phyloP scores from a whole-genome alignment of 192 early-diverging fungal species.

The Entomortierella beljakovae region DNA sequence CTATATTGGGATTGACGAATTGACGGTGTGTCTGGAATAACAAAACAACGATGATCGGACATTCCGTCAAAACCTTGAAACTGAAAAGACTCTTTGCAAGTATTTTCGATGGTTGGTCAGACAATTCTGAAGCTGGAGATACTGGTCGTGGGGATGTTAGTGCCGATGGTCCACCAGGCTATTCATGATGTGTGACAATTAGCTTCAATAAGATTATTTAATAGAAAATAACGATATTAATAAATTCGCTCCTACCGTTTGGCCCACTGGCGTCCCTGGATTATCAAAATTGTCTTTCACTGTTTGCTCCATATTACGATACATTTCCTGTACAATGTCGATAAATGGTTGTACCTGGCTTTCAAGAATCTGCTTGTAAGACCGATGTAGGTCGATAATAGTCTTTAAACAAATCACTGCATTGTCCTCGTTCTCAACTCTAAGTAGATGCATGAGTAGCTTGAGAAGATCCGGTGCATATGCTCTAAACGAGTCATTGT shows the following conservation, averaged over 20 bases:
- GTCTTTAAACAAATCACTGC: conserved; percentile 93
- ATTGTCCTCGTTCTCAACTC: conserved; percentile 98
- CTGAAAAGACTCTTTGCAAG: conserved; percentile 82
- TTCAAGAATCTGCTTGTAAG: conserved; percentile 84
- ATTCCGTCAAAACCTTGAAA: conserved; percentile 99
- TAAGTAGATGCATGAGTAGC: conserved; percentile 80
- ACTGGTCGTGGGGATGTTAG: conserved; percentile 78
- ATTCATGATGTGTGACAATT: no score
- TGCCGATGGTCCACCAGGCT: conserved; percentile 54
- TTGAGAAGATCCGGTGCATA: conserved; percentile 84
- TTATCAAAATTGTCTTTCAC: conserved; percentile 87
- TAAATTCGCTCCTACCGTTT: conserved; percentile 33
- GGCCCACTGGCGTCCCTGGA: conserved; percentile 65
- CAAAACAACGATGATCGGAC: conserved; percentile 97
- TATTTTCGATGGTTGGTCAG: conserved; percentile 66
- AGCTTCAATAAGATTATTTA: neutral
- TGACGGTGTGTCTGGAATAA: conserved; percentile 92
- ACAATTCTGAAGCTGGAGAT: conserved; percentile 75
- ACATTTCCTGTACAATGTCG: conserved; percentile 94
- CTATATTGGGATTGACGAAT: conserved; percentile 84
- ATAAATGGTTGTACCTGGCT: conserved; percentile 91
- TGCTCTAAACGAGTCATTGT: conserved; percentile 83
- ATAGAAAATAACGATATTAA: neutral
- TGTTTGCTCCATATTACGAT: conserved; percentile 89
- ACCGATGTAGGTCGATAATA: conserved; percentile 95